Base-by-base conservation (phyloP, 2,329 filamentous ascomycete species). In the Ambrosiella cleistominuta region DNA sequence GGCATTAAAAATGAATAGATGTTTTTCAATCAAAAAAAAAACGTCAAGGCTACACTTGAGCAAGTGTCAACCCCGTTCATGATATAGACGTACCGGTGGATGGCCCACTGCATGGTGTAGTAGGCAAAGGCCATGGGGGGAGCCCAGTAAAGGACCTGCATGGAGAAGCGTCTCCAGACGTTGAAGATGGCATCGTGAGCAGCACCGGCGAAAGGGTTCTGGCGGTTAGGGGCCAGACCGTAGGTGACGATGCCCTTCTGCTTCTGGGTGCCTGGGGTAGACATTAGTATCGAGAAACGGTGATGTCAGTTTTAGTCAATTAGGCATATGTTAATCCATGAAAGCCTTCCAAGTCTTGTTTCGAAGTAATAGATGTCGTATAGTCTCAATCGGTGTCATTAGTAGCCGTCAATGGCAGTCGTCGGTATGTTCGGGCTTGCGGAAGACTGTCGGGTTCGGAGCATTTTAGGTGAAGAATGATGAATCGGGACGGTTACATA, bases 151-250 rank as follows among this genome's bases (percentile, higher is more conserved):
- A 97, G 82, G 65, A 95, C 82, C 78, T 97, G 93, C 65, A 78
- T 72, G 70, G 82, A 83, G 74, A 85, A 86, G 67, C 93, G 83
- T 72, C 93, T 84, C 80, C 86, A 94, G 66, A 82, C 84, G 81
- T 98, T 98, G 84, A 97, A 97, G 76, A 97, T 74, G 68, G 90
- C 91, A 64, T 84, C 86, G 71, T 91, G 75, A 63, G 78, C 72
- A 61, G 84, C 76, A 66, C 87, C 88, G 63, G 88, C 88, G 64
- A 95, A 78, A 63, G 89, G 86, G 68, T 86, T 83, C 76, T 95
- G 91, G 70, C 86, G 85, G 80, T 98, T 97, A 64, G 85, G 74
- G 65, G 87, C 84, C 65, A 98, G 69, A 64, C 83, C 79, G 74
- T 94, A 97, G 67, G 74, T 73, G 67, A 81, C 69, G 66, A 84